These are phyloP conservation scores for Geranomyces michiganensis DNA, from an alignment of 192 early-diverging fungal species.

Conservation along the genomic window DNA sequence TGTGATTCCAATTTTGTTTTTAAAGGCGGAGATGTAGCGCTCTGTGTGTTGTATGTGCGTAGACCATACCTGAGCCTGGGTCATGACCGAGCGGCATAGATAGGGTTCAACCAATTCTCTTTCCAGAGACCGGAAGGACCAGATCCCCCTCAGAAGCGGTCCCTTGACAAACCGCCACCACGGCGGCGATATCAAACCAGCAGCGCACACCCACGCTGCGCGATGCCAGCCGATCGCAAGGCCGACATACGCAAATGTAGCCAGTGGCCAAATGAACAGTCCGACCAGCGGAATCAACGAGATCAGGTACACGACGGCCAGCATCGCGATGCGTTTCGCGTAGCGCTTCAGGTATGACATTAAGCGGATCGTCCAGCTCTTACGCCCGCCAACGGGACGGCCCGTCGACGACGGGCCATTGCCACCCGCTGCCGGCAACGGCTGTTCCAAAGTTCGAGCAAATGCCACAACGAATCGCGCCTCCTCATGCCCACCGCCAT, in stretches of 20 bases:
- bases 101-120: constrained; percentile 51
- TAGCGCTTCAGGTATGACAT: constrained; percentile 38
- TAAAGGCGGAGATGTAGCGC: no score
- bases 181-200: constrained; percentile 31
- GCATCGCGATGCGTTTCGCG: constrained; percentile 25
- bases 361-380: constrained; percentile 8
- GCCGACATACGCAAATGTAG: constrained; percentile 41
- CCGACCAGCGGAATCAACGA: constrained; percentile 36
- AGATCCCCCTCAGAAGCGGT: constrained; percentile 27
- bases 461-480: constrained; percentile 27
- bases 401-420: background rate
- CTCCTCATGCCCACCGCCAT: background rate
- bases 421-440: background rate
- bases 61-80: constrained; percentile 7
- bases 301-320: constrained; percentile 24
- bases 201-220: constrained; percentile 23
- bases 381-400: background rate
- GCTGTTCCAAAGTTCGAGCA: constrained; percentile 16
- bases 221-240: constrained; percentile 26
- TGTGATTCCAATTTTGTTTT: background rate
- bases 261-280: constrained; percentile 34
- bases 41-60: no score
- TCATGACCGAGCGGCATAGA: constrained; percentile 39
- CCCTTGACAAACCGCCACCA: constrained; percentile 41
- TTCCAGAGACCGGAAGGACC: constrained; percentile 37